Evolutionary conservation across 23 red algal species (phyloP), one percentile per base, ranked within the genome.

Genomic region (Cyanidiococcus yangmingshanensis): DNA sequence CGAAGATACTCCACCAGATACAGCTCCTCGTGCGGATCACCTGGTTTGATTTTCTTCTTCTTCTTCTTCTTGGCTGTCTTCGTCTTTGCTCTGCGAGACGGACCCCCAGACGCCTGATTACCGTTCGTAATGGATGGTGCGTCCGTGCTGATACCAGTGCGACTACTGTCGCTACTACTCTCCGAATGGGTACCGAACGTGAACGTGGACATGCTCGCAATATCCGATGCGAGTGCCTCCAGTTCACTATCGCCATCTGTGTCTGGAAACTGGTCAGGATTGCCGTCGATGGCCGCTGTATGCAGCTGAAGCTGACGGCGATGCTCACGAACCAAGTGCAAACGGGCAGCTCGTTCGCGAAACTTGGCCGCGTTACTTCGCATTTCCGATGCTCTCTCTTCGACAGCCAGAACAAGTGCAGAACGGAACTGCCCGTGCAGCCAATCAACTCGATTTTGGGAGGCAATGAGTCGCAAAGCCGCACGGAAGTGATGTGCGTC

Each of bases 11-110:
- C 18, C 31, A 50, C 74, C 37, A 76, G 37, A 38, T 38, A 76
- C 21, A 17, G 3, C 37, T 76, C 74, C 27, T 76, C 74, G 36
- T 35, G 74, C 31, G 74, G 74, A 39, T 76, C 37, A n/a, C 74
- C 74, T 18, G 74, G 74, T 50, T 76, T 76, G 12, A 76, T 35
- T 24, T 39, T 35, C 15, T 26, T 2, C 25, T 76, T 76, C 2
- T 2, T 76, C 37, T 35, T 50, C 74, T 76, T 76, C 33, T 2
- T 1, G 39, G 7, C 27, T 7, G 3, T 25, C 12, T 2, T 29
- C 16, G n/a, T 25, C 21, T 7, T 21, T 54, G 7, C 21, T 7
- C 45, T 21, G 7, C 12, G 12, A 21, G 45, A 7, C 7, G 45
- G 21, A 7, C 45, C 12, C 45, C 21, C 45, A 54, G 45, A 54